These are phyloP conservation scores for Penicillium angulare DNA, from an alignment of 495 filamentous ascomycete species.

Conservation along the genomic window DNA sequence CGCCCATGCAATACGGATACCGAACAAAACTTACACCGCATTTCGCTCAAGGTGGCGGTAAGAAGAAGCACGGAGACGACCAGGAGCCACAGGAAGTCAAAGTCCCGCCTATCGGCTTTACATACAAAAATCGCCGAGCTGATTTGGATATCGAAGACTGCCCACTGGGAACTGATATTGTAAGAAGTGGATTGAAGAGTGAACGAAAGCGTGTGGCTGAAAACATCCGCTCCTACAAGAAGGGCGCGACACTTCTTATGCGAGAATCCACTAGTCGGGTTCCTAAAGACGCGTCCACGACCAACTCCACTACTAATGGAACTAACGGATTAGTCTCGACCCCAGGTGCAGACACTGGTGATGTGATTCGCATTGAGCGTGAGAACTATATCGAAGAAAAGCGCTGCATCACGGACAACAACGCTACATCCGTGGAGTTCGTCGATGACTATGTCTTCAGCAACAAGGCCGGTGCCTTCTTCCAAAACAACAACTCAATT, in stretches of 20 bases:
- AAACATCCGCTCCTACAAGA: constrained; percentile 68
- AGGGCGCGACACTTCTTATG: constrained; percentile 83
- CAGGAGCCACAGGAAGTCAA: constrained; percentile 38
- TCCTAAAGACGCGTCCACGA: constrained; percentile 41
- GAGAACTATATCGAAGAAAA: constrained; percentile 69
- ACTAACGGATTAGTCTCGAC: constrained; percentile 13
- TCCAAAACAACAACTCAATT: constrained; percentile 99
- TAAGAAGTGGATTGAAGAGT: constrained; percentile 69
- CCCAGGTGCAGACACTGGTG: constrained; percentile 29
- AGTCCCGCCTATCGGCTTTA: constrained; percentile 87
- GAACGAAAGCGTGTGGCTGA: constrained; percentile 69
- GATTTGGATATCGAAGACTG: constrained; percentile 97
- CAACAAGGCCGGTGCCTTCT: constrained; percentile 91
- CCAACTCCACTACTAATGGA: constrained; percentile 12
- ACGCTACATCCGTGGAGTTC: constrained; percentile 78
- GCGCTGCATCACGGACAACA: constrained; percentile 80
- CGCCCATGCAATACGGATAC: constrained; percentile 87
- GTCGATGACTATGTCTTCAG: constrained; percentile 80
- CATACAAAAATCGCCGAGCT: constrained; percentile 65
- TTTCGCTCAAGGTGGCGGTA: constrained; percentile 61
- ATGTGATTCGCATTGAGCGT: constrained; percentile 33
- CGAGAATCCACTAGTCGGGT: constrained; percentile 79
- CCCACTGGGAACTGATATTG: constrained; percentile 84
- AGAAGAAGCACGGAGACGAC: constrained; percentile 32
- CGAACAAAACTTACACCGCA: constrained; percentile 96